Evolutionary conservation across 1,139 yeast genomes (phyloP).

Genomic region (Suhomyces yuchorum): DNA sequence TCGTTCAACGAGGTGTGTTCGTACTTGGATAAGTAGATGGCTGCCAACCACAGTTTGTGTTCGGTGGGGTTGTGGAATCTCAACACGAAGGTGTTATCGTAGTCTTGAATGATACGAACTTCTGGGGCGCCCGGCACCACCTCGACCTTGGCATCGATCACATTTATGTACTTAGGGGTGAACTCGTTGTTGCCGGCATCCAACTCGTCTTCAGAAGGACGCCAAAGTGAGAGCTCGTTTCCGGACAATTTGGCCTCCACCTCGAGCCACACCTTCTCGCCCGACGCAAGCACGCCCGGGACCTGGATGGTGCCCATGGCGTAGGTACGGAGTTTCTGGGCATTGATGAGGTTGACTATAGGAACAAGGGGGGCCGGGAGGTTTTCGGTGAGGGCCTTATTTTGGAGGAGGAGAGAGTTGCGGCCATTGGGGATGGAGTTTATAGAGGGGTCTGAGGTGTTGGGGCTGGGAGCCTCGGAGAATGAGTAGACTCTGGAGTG

Average conservation of each 20-base stretch:
- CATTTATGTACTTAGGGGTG: constrained; percentile 51
- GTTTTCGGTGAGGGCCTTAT: constrained; percentile 27
- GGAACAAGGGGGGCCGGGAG: constrained; percentile 46
- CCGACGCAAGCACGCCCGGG: constrained; percentile 21
- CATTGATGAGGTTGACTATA: constrained; percentile 43
- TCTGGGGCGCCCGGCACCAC: constrained; percentile 23
- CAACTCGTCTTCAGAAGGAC: constrained; percentile 31
- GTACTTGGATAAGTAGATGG: constrained; percentile 49
- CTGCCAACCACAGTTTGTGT: constrained; percentile 46
- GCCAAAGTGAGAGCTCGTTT: constrained; percentile 54
- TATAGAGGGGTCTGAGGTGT: constrained; percentile 14
- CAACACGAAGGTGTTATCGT: constrained; percentile 33
- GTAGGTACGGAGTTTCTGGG: constrained; percentile 45
- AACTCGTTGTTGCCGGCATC: constrained; percentile 35
- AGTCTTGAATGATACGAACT: constrained; percentile 43
- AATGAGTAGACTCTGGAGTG: constrained; percentile 38
- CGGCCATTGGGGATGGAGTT: constrained; percentile 5
- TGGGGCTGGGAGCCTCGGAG: constrained; percentile 14
- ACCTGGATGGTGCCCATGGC: constrained; percentile 35
- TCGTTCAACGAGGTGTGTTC: constrained; percentile 56
- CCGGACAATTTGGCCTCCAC: constrained; percentile 54
- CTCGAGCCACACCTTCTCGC: constrained; percentile 34
- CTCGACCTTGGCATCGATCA: constrained; percentile 47
- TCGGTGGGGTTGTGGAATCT: constrained; percentile 37
- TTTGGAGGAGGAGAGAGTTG: constrained; percentile 18